These are phyloP conservation scores for Colletotrichum coccodes DNA, from an alignment of 2,329 filamentous ascomycete species.

Conservation along the genomic window DNA sequence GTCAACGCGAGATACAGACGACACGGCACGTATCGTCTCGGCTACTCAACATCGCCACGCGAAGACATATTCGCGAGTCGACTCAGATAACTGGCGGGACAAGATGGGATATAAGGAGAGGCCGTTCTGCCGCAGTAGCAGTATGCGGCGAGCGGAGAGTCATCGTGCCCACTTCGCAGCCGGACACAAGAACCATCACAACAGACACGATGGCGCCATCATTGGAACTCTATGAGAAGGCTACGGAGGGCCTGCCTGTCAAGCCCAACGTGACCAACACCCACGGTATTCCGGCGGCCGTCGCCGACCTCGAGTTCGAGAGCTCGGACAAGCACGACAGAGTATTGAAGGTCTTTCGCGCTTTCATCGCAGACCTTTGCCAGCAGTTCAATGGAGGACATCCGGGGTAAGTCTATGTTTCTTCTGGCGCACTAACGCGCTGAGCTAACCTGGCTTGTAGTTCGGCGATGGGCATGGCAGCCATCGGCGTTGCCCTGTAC, in stretches of 20 bases:
- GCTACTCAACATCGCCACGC: background rate
- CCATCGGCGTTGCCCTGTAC: conserved; percentile 69
- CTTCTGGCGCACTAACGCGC: background rate
- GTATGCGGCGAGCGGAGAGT: background rate
- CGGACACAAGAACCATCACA: background rate
- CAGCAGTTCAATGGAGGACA: conserved; percentile 77
- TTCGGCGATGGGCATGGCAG: conserved; percentile 67
- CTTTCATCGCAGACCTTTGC: conserved; percentile 74
- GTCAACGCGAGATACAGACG: background rate
- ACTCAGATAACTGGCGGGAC: background rate
- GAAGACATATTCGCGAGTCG: background rate
- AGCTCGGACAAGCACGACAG: conserved; percentile 22
- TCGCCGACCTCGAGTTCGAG: conserved; percentile 11
- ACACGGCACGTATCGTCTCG: background rate
- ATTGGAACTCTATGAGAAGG: conserved; percentile 25
- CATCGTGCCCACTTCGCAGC: background rate
- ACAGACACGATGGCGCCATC: conserved; percentile 25
- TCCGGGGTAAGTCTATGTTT: conserved; percentile 62
- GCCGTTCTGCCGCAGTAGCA: background rate
- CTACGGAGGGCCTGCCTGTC: conserved; percentile 12
- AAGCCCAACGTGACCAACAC: conserved; percentile 17
- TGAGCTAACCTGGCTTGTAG: conserved; percentile 32
- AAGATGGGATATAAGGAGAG: conserved; percentile 4
- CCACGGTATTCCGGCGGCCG: conserved; percentile 10
- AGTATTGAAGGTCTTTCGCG: conserved; percentile 69